A percentile compares a stretch with the other conserved stretches of the same genome.
Conservation (phyloP, 305 asterid species). For the Striga hermonthica region DNA sequence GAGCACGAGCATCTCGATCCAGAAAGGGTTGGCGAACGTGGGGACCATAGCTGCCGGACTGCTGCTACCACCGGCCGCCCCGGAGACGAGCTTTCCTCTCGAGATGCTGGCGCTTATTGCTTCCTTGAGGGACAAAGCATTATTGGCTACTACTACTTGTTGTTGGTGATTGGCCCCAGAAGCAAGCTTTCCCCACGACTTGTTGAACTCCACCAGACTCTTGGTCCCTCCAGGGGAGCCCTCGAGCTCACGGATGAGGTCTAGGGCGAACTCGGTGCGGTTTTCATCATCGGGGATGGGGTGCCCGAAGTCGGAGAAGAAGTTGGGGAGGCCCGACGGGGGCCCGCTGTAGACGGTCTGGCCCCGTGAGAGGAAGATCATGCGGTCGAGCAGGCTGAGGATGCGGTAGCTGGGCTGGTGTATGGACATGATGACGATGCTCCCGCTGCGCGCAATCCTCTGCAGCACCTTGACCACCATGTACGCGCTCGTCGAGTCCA, state of each 20-base stretch:
- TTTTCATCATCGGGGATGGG: conserved; percentile 75
- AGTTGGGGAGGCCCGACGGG: conserved; percentile 47
- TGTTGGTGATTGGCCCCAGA: not conserved
- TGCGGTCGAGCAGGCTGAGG: conserved; percentile 53
- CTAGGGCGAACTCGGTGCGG: conserved; percentile 65
- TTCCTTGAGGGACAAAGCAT: conserved; percentile 48
- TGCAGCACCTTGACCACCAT: conserved; percentile 83
- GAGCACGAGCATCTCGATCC: conserved; percentile 56
- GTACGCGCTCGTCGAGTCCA: conserved; percentile 77
- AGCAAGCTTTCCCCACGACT: conserved; percentile 36
- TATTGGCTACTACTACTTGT: conserved; percentile 28
- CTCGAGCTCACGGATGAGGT: conserved; percentile 66
- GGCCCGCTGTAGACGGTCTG: conserved; percentile 69
- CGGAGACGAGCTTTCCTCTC: conserved; percentile 75
- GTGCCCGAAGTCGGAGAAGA: conserved; percentile 66
- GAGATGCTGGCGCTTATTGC: conserved; percentile 85
- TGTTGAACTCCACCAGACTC: conserved; percentile 60
- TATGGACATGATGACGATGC: conserved; percentile 73
- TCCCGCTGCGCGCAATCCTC: conserved; percentile 74
- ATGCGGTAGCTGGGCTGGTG: conserved; percentile 80
- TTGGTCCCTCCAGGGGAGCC: conserved; percentile 70
- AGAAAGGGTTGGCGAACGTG: conserved; percentile 63
- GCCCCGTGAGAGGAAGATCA: conserved; percentile 67
- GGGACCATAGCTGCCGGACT: conserved; percentile 54
- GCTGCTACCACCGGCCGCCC: conserved; percentile 42